Percentiles rank a stretch among this genome's conserved stretches.
phyloP scores from a whole-genome alignment of 73 alveolate species.

The Stentor roeselii region DNA sequence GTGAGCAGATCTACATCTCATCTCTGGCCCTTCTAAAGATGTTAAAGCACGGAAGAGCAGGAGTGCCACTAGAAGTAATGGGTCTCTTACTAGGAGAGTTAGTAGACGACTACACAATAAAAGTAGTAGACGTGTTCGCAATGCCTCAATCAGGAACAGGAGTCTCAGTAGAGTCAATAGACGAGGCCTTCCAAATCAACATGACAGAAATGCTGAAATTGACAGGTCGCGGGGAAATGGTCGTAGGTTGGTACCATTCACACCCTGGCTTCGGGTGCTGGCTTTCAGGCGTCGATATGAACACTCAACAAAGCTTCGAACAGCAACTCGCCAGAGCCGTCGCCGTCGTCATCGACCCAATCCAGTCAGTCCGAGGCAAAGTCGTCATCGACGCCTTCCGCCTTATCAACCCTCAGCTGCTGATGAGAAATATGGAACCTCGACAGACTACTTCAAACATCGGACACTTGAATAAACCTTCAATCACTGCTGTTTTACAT shows the following conservation, averaged over 20 bases:
- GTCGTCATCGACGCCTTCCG: constrained; percentile 99
- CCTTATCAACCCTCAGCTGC: constrained; percentile 79
- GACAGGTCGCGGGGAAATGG: constrained; percentile 98
- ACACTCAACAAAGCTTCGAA: constrained; percentile 96
- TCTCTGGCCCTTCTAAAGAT: constrained; percentile 89
- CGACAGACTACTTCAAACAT: constrained; percentile 99
- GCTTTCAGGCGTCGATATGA: constrained; percentile 90
- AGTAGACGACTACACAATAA: constrained; percentile 94
- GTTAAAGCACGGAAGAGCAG: constrained; percentile 91
- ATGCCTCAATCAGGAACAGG: constrained; percentile 99
- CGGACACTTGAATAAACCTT: constrained; percentile 93
- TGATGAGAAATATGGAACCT: constrained; percentile 92
- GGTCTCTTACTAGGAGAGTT: constrained; percentile 98
- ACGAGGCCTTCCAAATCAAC: constrained; percentile 97
- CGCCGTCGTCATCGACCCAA: constrained; percentile 99
- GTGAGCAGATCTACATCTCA: constrained; percentile 95
- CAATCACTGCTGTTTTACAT: constrained; percentile 79
- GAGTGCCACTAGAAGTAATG: constrained; percentile 99
- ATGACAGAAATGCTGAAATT: constrained; percentile 98
- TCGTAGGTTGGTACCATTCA: constrained; percentile 99
- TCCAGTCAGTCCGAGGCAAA: constrained; percentile 97
- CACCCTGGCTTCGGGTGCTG: constrained; percentile 99
- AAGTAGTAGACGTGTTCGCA: constrained; percentile 98
- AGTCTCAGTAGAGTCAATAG: constrained; percentile 99
- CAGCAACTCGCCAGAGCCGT: constrained; percentile 97